Evolutionary conservation across 768 basidiomycete species (phyloP), one percentile per base, ranked within the genome.

Genomic region (Naganishia vishniacii): DNA sequence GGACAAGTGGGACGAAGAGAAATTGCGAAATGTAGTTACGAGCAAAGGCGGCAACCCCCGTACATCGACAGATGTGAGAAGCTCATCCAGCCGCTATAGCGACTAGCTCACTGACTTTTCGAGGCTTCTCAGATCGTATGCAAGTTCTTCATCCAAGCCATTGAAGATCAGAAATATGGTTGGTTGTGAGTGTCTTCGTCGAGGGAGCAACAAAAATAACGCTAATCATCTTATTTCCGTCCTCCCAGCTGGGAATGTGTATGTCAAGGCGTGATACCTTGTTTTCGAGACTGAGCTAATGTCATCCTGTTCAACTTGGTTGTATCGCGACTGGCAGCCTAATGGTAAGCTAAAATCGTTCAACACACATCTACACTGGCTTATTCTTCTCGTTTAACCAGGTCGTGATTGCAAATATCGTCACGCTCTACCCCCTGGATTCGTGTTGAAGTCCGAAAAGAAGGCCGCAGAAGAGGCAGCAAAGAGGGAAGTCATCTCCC

Each of bases 1-100:
- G 95, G 92, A 95, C 70, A 85, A 81, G 67, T 99, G 95, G 95
- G 91, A 95, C 78, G 89, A 98, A 66, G 91, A 86, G 72, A 97
- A 97, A 79, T 80, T 99, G 62, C 82, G 85, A 41, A 84, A 79
- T n/a, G 95, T 98, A 62, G 90, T 98, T 0, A 69, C 85, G 18
- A 88, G 86, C 11, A 93, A 91, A 78, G 82, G 85, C 67, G 93
- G 93, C 28, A 95, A 93, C 78, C 91, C 89, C 56, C 83, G 86
- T 69, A 94, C 89, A 26, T 88, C 86, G 2, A 98, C 94, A 40
- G 94, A 98, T 73, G 90, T 91, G 71, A 64, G 81, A 76, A 16
- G 41, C 16, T 83, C 1, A 68, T 76, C 12, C 76, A 78, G 5
- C 78, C 12, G n/a, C 16, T n/a, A 16, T 13, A 37, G 20, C 47